phyloP scores from a whole-genome alignment of 140 eudicot species.

The Oenanthe javanica region DNA sequence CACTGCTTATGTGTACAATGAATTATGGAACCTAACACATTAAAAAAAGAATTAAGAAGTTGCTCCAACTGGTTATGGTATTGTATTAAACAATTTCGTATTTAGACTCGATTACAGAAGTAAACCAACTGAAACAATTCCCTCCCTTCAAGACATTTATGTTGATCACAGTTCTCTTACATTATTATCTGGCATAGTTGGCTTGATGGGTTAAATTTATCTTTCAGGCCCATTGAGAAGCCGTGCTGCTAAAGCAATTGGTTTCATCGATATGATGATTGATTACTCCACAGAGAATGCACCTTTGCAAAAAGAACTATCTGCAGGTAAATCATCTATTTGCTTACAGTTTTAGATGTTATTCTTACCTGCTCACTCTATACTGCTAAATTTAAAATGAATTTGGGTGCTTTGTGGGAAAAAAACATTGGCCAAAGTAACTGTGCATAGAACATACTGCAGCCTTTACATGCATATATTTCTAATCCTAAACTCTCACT shows the following conservation, averaged over 20 bases:
- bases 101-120: not conserved
- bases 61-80: not conserved
- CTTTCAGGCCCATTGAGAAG: slow-evolving; percentile 19
- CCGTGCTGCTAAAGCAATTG: slow-evolving; percentile 21
- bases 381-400: not conserved
- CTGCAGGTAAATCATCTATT: slow-evolving; percentile 12
- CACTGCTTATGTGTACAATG: not conserved
- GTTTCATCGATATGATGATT: slow-evolving; percentile 19
- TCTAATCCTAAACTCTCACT: not conserved
- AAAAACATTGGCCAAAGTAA: not conserved
- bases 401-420: not conserved
- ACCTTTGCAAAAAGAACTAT: slow-evolving; percentile 16
- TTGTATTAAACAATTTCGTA: not conserved
- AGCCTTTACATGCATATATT: not conserved
- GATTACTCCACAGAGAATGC: slow-evolving; percentile 18
- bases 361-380: not conserved
- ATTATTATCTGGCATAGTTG: not conserved
- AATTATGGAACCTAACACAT: not conserved
- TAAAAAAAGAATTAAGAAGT: not conserved
- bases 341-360: not conserved
- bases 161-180: no score
- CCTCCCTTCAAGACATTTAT: not conserved
- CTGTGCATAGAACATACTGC: not conserved
- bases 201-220: not conserved
- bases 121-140: not conserved